Conservation (phyloP, 2,329 filamentous ascomycete species). For the Fusarium decemcellulare region DNA sequence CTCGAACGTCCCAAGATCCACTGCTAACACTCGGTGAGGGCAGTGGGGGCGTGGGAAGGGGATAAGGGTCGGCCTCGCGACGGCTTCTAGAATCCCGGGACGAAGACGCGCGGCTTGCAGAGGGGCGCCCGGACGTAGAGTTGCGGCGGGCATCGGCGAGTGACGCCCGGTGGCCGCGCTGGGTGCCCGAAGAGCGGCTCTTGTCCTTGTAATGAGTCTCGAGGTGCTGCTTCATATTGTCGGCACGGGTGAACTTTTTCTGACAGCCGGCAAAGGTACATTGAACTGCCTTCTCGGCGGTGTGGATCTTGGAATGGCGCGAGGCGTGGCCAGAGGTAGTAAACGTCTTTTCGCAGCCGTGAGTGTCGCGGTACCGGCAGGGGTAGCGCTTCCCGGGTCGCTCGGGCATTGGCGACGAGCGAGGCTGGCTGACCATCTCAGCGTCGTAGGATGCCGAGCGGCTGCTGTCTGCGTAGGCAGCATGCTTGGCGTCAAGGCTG, state of each 20-base stretch:
- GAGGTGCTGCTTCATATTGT: slow-evolving; percentile 91
- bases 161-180: slow-evolving; percentile 51
- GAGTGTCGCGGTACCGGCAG: slow-evolving; percentile 79
- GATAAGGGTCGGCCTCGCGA: slow-evolving; percentile 61
- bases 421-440: slow-evolving; percentile 56
- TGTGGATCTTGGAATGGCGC: slow-evolving; percentile 87
- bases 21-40: slow-evolving; percentile 53
- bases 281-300: slow-evolving; percentile 81
- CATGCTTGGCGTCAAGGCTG: slow-evolving; percentile 57
- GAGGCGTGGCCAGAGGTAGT: slow-evolving; percentile 90
- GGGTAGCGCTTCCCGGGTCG: slow-evolving; percentile 77
- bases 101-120: slow-evolving; percentile 48
- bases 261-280: slow-evolving; percentile 78
- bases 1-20: slow-evolving; percentile 64
- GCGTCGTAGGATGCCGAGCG: slow-evolving; percentile 67
- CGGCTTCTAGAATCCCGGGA: slow-evolving; percentile 44
- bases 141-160: slow-evolving; percentile 52
- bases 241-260: slow-evolving; percentile 85
- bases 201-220: slow-evolving; percentile 81
- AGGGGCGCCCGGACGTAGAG: slow-evolving; percentile 49
- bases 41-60: slow-evolving; percentile 52
- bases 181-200: slow-evolving; percentile 58
- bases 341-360: slow-evolving; percentile 83
- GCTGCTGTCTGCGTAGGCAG: slow-evolving; percentile 59
- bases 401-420: slow-evolving; percentile 59